These are phyloP conservation scores for Coemansia sp. DNA, from an alignment of 192 early-diverging fungal genomes.

Conservation along the genomic window DNA sequence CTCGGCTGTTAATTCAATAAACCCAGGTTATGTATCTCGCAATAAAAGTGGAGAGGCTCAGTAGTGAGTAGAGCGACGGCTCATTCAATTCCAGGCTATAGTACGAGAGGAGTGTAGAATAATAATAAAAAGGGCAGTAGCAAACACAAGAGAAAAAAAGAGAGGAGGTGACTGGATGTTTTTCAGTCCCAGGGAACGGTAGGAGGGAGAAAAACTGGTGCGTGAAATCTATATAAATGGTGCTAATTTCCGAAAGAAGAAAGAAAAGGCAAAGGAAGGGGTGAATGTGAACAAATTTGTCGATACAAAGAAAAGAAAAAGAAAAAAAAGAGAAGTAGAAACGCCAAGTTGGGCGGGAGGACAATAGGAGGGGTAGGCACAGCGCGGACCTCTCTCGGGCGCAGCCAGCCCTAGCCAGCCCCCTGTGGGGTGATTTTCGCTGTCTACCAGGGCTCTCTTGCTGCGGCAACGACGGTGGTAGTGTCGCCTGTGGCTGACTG, in stretches of 20 bases:
- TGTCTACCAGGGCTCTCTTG: not conserved
- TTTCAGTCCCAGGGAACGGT: not conserved
- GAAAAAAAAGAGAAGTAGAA: not conserved
- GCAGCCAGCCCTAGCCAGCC: not conserved
- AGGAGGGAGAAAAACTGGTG: not conserved
- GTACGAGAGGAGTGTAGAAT: not conserved
- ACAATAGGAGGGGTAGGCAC: constrained; percentile 7
- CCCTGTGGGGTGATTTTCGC: not conserved
- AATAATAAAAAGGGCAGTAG: not conserved
- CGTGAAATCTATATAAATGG: not conserved
- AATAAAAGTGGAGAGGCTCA: not conserved
- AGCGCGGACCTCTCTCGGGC: not conserved
- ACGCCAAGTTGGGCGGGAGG: not conserved
- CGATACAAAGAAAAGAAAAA: not conserved
- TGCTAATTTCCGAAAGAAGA: not conserved
- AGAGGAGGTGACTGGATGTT: not conserved
- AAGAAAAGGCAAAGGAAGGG: constrained; percentile 2
- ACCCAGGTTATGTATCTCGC: not conserved
- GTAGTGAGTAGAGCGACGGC: not conserved
- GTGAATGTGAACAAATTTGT: constrained; percentile 2
- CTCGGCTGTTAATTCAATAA: not conserved
- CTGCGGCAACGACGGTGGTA: not conserved
- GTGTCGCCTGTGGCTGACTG: not conserved
- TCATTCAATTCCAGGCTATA: not conserved
- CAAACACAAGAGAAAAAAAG: not conserved